Conservation (phyloP, 352 stramenopile genomes). For the Pythium insidiosum region DNA sequence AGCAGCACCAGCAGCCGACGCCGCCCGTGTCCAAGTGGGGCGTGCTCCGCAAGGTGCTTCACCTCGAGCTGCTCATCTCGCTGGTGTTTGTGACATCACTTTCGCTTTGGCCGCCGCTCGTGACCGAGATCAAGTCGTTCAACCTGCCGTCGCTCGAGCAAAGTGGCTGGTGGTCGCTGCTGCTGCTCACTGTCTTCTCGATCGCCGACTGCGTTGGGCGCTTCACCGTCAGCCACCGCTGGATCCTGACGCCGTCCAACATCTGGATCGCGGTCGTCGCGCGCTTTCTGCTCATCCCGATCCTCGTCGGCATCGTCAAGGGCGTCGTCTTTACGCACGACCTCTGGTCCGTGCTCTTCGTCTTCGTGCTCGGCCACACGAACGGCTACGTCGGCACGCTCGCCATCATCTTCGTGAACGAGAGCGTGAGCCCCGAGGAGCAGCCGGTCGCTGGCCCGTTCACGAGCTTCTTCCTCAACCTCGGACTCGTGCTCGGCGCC, state of each 20-base stretch:
- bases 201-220: conserved; percentile 60
- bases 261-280: conserved; percentile 54
- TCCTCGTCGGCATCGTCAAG: conserved; percentile 69
- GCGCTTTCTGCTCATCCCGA: conserved; percentile 52
- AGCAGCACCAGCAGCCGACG: no score
- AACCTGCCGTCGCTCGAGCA: conserved; percentile 63
- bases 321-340: conserved; percentile 61
- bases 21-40: conserved; percentile 68
- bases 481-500: conserved; percentile 72
- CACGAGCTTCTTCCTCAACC: conserved; percentile 83
- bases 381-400: conserved; percentile 80
- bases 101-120: conserved; percentile 66
- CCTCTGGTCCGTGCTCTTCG: conserved; percentile 62
- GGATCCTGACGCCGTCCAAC: conserved; percentile 47
- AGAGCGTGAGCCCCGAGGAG: conserved; percentile 65
- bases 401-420: conserved; percentile 75
- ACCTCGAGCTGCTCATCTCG: conserved; percentile 58
- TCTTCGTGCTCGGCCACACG: conserved; percentile 55
- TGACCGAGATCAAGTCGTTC: conserved; percentile 79
- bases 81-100: conserved; percentile 67
- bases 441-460: conserved; percentile 67
- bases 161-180: conserved; percentile 75
- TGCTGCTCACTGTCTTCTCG: conserved; percentile 74
- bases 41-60: conserved; percentile 57
- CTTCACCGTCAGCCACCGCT: conserved; percentile 64